Conservation (phyloP, 257 asterid genomes). For the Salvia rosmarinus region DNA sequence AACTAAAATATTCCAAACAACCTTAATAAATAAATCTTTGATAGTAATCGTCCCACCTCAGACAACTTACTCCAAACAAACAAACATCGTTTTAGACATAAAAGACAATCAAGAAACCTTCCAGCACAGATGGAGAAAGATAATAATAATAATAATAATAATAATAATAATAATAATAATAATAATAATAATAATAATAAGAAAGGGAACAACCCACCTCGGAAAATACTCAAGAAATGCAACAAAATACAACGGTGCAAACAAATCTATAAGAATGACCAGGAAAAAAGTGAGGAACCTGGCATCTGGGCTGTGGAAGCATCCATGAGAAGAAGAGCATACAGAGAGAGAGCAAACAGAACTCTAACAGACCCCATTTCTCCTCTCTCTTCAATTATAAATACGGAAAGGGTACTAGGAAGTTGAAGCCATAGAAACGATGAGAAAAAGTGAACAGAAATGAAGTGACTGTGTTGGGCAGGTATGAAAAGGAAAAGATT, state of each 20-base stretch:
- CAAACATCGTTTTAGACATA: not conserved
- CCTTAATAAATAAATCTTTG: slow-evolving; percentile 25
- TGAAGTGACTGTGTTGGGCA: slow-evolving; percentile 35
- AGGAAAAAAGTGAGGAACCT: slow-evolving; percentile 52
- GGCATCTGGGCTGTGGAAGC: slow-evolving; percentile 76
- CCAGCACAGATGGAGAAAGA: slow-evolving; percentile 12
- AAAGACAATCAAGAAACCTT: slow-evolving; percentile 28
- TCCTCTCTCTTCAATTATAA: slow-evolving; percentile 22
- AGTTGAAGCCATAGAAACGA: slow-evolving; percentile 44
- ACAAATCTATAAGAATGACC: not conserved
- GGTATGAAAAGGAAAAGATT: not conserved
- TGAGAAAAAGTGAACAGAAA: slow-evolving; percentile 24
- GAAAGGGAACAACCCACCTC: slow-evolving; percentile 18
- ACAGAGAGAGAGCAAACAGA: slow-evolving; percentile 39
- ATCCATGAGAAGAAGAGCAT: slow-evolving; percentile 52
- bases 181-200: not conserved
- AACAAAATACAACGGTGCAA: not conserved
- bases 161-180: too few relatives aligned
- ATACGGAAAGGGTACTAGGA: slow-evolving; percentile 33
- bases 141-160: too few relatives aligned
- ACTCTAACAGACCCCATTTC: slow-evolving; percentile 54
- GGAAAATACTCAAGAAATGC: slow-evolving; percentile 4
- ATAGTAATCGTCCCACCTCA: slow-evolving; percentile 18
- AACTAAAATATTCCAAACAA: slow-evolving; percentile 6
- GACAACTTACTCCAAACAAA: slow-evolving; percentile 21